Evolutionary conservation across 805 yeast species (phyloP), one percentile per base, ranked within the genome.

Genomic region (Ogataea methylovora): DNA sequence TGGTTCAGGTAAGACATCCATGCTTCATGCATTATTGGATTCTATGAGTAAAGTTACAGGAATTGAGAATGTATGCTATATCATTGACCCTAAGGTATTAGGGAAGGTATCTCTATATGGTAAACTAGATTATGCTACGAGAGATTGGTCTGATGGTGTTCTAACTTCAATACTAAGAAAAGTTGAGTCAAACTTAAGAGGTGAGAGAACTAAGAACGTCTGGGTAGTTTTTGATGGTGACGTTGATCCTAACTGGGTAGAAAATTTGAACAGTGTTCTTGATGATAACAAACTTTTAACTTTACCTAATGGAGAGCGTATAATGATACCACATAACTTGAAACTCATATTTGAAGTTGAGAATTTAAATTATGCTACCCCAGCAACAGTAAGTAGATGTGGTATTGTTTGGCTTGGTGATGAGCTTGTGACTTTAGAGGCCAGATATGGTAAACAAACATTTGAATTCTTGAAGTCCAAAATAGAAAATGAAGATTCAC

Each of bases 181-280:
- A 33, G 67, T 81, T 1, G 55, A 54, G 3, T 70, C 67, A 3
- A 78, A 78, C 40, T 43, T 71, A 12, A 60, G 82, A 29, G 86
- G 85, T 1, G 88, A 82, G 40, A 44, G 52, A 8, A 42, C 59
- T 2, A 75, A 70, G 38, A 54, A 66, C 3, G 67, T 77, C 12
- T 87, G 95, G 92, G 69, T 90, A 38, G 69, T 88, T 0, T 83
- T 90, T 50, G 97, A 90, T 56, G 94, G 97, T 26, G 95, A 86
- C 46, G 73, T 90, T 24, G 97, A 90, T 51, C 97, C 97, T 0
- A 78, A 75, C 26, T 90, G 97, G 94, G 85, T 85, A 1, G 97
- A 90, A 48, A 81, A 82, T 36, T 61, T 90, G 43, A 90, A 90
- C 60, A 82, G 94, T 60, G 92, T 87, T 8, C 63, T 90, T 13